Conservation (phyloP, 257 asterid genomes). For the Solanum chiquidenum region DNA sequence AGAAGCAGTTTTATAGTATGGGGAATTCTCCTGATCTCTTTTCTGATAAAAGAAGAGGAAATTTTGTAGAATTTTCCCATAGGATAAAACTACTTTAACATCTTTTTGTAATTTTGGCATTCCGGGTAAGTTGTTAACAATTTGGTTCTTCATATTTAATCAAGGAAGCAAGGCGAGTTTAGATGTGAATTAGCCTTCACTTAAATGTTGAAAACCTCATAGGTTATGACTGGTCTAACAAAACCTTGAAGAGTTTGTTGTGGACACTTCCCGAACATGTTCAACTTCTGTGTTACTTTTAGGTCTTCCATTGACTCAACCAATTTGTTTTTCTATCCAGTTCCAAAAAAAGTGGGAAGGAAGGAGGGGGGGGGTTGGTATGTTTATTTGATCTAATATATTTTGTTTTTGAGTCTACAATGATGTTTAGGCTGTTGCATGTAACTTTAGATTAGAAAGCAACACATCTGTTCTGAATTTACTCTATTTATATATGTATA, state of each 20-base stretch:
- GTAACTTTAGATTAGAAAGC: not conserved
- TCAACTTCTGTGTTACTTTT: not conserved
- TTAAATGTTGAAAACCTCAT: not conserved
- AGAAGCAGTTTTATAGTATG: not conserved
- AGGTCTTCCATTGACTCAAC: not conserved
- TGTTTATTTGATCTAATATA: not conserved
- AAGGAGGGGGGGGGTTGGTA: not conserved
- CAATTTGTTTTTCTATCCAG: not conserved
- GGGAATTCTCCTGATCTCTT: not conserved
- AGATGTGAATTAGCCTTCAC: not conserved
- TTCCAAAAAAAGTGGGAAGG: not conserved
- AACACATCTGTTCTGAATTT: not conserved
- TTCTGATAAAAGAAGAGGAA: not conserved
- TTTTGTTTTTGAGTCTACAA: not conserved
- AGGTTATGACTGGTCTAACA: not conserved
- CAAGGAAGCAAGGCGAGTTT: not conserved
- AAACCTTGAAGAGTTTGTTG: not conserved
- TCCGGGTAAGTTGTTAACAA: not conserved
- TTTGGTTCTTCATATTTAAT: not conserved
- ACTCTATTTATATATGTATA: not conserved
- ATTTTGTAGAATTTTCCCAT: not conserved
- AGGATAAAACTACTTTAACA: not conserved
- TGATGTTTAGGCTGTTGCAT: not conserved
- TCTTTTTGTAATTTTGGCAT: not conserved
- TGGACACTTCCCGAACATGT: not conserved